A percentile compares a stretch with the other conserved stretches of the same genome.
phyloP scores from a whole-genome alignment of 257 asterid species.

The Handroanthus guayacan region DNA sequence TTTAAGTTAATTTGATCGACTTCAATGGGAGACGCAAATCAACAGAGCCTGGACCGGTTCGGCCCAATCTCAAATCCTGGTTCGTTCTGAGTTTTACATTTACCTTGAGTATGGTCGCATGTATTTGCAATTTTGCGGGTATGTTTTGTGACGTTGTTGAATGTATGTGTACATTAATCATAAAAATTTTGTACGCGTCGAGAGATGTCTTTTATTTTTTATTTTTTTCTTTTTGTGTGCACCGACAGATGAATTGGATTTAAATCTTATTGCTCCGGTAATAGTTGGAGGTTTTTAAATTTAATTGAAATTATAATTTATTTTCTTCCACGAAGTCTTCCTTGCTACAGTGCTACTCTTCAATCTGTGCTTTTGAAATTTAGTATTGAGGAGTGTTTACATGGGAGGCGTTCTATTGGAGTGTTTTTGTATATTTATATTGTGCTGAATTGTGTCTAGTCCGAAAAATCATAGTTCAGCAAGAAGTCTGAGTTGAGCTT shows the following conservation, averaged over 20 bases:
- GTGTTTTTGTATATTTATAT: background rate
- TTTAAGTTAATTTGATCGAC: slow-evolving; percentile 38
- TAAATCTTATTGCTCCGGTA: slow-evolving; percentile 6
- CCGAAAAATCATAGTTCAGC: slow-evolving; percentile 10
- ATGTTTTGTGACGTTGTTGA: slow-evolving; percentile 1
- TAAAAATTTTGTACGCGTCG: slow-evolving; percentile 2
- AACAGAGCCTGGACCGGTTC: slow-evolving; percentile 68
- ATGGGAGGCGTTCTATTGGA: slow-evolving; percentile 5
- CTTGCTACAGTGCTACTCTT: slow-evolving; percentile 19
- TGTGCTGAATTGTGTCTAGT: background rate
- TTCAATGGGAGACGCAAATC: slow-evolving; percentile 72
- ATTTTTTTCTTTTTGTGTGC: slow-evolving; percentile 20
- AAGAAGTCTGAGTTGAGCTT: slow-evolving; percentile 20
- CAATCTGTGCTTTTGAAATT: slow-evolving; percentile 16
- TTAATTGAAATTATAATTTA: background rate
- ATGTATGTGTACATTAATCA: slow-evolving; percentile 1
- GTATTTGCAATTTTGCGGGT: slow-evolving; percentile 17
- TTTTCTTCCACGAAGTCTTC: slow-evolving; percentile 10
- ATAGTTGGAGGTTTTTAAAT: slow-evolving; percentile 2
- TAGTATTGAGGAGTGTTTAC: slow-evolving; percentile 38
- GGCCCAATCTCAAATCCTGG: slow-evolving; percentile 70
- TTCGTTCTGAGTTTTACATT: slow-evolving; percentile 42
- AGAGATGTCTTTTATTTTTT: slow-evolving; percentile 3
- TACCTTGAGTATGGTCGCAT: slow-evolving; percentile 19
- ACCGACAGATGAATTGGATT: slow-evolving; percentile 28